Base-by-base conservation (phyloP, 1,284 basidiomycete species). In the Ustilago tritici region DNA sequence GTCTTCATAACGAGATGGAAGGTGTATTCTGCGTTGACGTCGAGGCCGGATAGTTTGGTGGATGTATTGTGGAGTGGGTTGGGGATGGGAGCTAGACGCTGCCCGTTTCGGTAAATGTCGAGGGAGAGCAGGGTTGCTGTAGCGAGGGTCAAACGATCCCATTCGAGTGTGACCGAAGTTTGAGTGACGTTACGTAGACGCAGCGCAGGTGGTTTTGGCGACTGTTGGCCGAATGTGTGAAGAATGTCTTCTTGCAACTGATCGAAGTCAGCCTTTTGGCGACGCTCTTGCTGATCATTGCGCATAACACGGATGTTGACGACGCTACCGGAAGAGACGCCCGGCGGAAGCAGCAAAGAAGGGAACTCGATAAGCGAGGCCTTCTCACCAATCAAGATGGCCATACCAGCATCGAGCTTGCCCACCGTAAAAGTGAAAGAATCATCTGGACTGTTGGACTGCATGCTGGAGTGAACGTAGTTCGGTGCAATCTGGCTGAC, bases 311-410 rank as follows among this genome's bases (percentile, higher is more conserved):
- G 72, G 34, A 86, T 84, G 61, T 85, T 80, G 62, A 86, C 84
- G 11, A 86, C 84, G 11, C 82, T 84, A 19, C 84, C 84, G 5
- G 78, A 75, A 17, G 74, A 75, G 35, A 84, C 82, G 36, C 85
- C 84, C 1, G 64, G 70, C 6, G 84, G 84, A 6, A 86, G 75
- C 11, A 86, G 78, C 4, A 86, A 72, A 31, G 82, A 81, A n/a
- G 84, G 84, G 28, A 86, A 86, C 65, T 86, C 84, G 63, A 86
- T 86, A n/a, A 85, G 73, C 5, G 83, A 84, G 1, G 84, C 84
- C 49, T 82, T 80, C 32, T 84, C 81, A 34, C 84, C 84, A 34
- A 86, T 84, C 66, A 86, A 79, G 67, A 86, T 86, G 46, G 84
- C 84, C 83, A 84, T 83, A 62, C 80, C 81, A 14, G 81, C 82